Evolutionary conservation across 2,329 filamentous ascomycete genomes (phyloP), one percentile per base, ranked within the genome.

Genomic region (Exophiala mesophila): DNA sequence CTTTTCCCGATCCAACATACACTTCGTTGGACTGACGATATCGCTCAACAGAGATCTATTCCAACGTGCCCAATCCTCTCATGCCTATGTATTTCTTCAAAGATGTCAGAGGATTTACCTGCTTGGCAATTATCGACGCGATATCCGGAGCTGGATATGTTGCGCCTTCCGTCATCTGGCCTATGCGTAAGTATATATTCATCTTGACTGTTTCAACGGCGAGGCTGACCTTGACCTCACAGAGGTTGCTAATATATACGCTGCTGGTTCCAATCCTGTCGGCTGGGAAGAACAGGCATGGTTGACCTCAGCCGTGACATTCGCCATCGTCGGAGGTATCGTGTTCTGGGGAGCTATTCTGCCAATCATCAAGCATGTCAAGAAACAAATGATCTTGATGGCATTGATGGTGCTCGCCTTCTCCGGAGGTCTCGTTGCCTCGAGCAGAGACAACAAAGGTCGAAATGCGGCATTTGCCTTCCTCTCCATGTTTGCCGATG

Each of bases 321-420:
- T 12, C 19, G 57, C 58, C 10, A 52, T 59, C 8, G 57, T 54
- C 8, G 59, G 60, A 21, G 59, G 57, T 23, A 49, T 59, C 23
- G n/a, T n/a, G n/a, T n/a, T n/a, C n/a, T 54, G 58, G 34, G 54
- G 56, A 13, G 61, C 59, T 26, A 62, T 64, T 35, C 38, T 53
- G 20, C 41, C 59, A 26, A 43, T 58, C 41, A 33, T 62, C 49
- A 54, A 52, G 18, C 54, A 47, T 35, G 41, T 56, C 34, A 38
- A 49, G 6, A 45, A 8, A 5, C 54, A 56, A 30, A 39, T 53
- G 26, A 23, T 56, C 1, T 45, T 53, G 3, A 53, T 30, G 15
- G 4, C n/a, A 3, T n/a, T 26, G 17, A 29, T 44, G n/a, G 12
- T 17, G 33, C 10, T 8, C 24, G 29, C 18, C 16, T 44, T n/a